Base-by-base conservation (phyloP, 2,329 filamentous ascomycete genomes). In the Teratosphaeria gauchensis region DNA sequence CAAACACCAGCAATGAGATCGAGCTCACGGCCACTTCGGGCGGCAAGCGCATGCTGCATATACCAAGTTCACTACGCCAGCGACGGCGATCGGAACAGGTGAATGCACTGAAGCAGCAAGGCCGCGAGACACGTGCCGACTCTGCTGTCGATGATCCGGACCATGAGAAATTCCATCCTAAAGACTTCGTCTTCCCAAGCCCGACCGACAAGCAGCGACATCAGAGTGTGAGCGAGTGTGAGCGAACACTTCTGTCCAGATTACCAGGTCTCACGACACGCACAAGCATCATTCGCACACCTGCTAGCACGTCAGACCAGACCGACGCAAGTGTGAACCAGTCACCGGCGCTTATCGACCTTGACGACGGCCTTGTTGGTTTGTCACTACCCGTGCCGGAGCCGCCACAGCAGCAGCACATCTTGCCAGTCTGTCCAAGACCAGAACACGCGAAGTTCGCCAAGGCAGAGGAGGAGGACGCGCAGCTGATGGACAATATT, bases 111-210 rank as follows among this genome's bases (percentile, higher is more conserved):
- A 21, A 52, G n/a, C 58, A 61, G 51, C 51, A 54, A 31, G 58
- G 61, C 24, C 54, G 61, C 14, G 32, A 62, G 38, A 51, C 58
- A 54, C 62, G 64, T 33, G 54, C 55, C 21, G 62, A 65, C 51
- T 62, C 62, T 24, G 48, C 28, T 12, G 21, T 31, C 7, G 55
- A 14, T 8, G 32, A 28, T 21, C 16, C 46, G 38, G 16, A 55
- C 14, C 7, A 42, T 16, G 54, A 55, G 21, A 14, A 31, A 7
- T 5, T 14, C 12, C 28, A 19, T 7, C 9, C 9, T 4, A 4
- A 21, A 19, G 42, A 19, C 42, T 48, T 48, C 42, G 42, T 21
- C 16, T 48, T 48, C 2, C 42, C 19, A 12, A 30, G 24, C 53
- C n/a, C 31, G 14, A 12, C 28, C 11, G 28, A 42, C 21, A 33